A percentile compares a stretch with the other conserved stretches of the same genome.
Evolutionary conservation across 2,329 filamentous ascomycete genomes (phyloP).

Genomic region (Talaromyces sp.): DNA sequence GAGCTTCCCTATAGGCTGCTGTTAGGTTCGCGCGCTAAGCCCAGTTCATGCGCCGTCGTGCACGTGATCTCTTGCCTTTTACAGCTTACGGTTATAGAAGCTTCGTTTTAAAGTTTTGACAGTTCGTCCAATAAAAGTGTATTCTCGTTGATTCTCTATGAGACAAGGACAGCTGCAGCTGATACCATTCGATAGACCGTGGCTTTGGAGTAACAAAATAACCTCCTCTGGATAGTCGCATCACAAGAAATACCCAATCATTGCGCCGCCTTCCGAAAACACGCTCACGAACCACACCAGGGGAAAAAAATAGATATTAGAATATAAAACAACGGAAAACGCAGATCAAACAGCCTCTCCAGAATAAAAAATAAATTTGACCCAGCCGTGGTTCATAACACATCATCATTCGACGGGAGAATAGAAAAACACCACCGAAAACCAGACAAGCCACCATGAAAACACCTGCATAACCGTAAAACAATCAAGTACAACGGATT

Average conservation of each 20-base stretch:
- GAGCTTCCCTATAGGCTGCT: not conserved
- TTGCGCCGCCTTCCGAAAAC: not conserved
- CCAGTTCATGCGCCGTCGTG: not conserved
- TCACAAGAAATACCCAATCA: not conserved
- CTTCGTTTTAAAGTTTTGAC: not conserved
- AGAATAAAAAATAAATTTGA: not conserved
- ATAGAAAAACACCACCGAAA: not conserved
- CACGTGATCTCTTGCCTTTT: not conserved
- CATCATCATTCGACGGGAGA: not conserved
- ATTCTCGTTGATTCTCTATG: not conserved
- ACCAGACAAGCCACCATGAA: not conserved
- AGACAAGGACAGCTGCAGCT: not conserved
- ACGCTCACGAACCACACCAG: not conserved
- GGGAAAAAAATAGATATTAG: not conserved
- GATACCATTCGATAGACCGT: not conserved
- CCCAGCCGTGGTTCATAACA: not conserved
- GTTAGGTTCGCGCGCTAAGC: not conserved
- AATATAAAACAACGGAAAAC: not conserved
- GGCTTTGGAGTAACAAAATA: not conserved
- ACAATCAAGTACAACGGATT: not conserved
- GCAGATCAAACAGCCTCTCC: not conserved
- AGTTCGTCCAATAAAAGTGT: not conserved
- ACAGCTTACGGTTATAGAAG: not conserved
- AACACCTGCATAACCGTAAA: not conserved
- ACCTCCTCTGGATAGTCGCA: not conserved